These are phyloP conservation scores for Cystobasidium tubakii DNA, from an alignment of 768 basidiomycete species.

Conservation along the genomic window DNA sequence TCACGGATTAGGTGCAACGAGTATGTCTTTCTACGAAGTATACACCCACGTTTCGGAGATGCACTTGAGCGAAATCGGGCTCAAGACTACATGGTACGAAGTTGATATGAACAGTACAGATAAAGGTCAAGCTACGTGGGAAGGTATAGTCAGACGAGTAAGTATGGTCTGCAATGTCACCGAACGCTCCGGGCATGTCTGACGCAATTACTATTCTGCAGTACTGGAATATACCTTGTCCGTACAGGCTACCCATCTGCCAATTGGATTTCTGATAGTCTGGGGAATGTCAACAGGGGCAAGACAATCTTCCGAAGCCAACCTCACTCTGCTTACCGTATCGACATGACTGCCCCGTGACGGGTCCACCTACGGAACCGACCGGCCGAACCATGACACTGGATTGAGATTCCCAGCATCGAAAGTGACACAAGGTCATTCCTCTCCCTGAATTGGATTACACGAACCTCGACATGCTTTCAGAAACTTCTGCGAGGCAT, in stretches of 20 bases:
- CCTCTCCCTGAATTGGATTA: too few relatives aligned
- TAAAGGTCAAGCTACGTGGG: constrained; percentile 50
- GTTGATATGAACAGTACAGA: constrained; percentile 59
- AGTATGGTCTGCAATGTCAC: neutral
- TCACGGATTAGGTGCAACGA: constrained; percentile 92
- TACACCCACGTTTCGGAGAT: constrained; percentile 78
- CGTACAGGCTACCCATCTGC: constrained; percentile 26
- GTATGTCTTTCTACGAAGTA: constrained; percentile 68
- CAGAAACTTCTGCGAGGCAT: too few relatives aligned
- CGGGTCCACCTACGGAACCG: too few relatives aligned
- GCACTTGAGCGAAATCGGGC: constrained; percentile 73
- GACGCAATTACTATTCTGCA: constrained; percentile 6
- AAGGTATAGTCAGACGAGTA: constrained; percentile 25
- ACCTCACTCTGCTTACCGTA: too few relatives aligned
- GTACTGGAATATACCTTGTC: constrained; percentile 31
- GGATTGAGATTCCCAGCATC: too few relatives aligned
- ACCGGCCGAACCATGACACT: too few relatives aligned
- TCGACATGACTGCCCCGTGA: too few relatives aligned
- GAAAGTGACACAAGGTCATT: too few relatives aligned
- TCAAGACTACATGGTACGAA: constrained; percentile 74
- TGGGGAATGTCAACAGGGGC: too few relatives aligned
- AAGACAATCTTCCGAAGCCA: too few relatives aligned
- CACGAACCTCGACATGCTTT: too few relatives aligned
- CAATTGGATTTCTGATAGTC: constrained; percentile 10
- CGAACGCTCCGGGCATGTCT: neutral